A percentile compares a stretch with the other conserved stretches of the same genome.
Evolutionary conservation across 208 protist genomes (phyloP).

Genomic region (Wallacemonas sp.): DNA sequence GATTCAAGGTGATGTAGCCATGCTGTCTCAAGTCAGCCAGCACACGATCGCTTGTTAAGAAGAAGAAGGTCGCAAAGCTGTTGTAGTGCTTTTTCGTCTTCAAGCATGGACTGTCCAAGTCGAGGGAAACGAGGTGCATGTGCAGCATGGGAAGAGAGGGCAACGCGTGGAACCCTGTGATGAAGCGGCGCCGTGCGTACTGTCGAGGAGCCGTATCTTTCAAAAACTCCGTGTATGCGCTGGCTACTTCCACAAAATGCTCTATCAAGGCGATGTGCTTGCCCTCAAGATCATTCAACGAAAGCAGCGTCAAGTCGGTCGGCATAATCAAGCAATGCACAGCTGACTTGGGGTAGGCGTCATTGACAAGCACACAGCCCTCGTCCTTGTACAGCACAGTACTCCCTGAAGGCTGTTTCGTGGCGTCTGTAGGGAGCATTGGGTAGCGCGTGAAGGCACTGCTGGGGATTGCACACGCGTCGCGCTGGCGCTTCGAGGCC

Average conservation of each 20-base stretch:
- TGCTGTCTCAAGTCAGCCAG: slow-evolving; percentile 62
- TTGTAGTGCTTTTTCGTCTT: slow-evolving; percentile 92
- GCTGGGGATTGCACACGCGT: neutral
- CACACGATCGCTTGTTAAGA: slow-evolving; percentile 64
- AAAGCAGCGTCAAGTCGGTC: slow-evolving; percentile 57
- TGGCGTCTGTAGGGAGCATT: slow-evolving; percentile 25
- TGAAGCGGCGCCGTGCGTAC: slow-evolving; percentile 45
- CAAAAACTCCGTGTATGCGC: slow-evolving; percentile 59
- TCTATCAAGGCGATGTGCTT: slow-evolving; percentile 51
- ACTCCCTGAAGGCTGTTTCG: slow-evolving; percentile 39
- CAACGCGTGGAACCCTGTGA: slow-evolving; percentile 82
- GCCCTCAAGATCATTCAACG: slow-evolving; percentile 51
- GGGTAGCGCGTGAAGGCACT: slow-evolving; percentile 55
- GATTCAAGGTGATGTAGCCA: slow-evolving; percentile 70
- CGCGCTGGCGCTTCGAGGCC: slow-evolving; percentile 19
- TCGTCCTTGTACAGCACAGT: slow-evolving; percentile 76
- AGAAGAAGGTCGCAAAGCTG: slow-evolving; percentile 88
- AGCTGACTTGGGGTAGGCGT: slow-evolving; percentile 85
- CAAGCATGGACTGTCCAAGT: slow-evolving; percentile 75
- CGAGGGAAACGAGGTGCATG: slow-evolving; percentile 82
- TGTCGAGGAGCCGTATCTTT: slow-evolving; percentile 9
- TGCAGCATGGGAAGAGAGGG: slow-evolving; percentile 87
- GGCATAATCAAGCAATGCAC: slow-evolving; percentile 87
- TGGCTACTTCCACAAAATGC: slow-evolving; percentile 57
- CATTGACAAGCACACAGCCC: slow-evolving; percentile 76